Percentiles rank a stretch among this genome's conserved stretches.
These are phyloP conservation scores for Tylopilus cervinicoccineus DNA, from an alignment of 768 basidiomycete species.

Conservation along the genomic window DNA sequence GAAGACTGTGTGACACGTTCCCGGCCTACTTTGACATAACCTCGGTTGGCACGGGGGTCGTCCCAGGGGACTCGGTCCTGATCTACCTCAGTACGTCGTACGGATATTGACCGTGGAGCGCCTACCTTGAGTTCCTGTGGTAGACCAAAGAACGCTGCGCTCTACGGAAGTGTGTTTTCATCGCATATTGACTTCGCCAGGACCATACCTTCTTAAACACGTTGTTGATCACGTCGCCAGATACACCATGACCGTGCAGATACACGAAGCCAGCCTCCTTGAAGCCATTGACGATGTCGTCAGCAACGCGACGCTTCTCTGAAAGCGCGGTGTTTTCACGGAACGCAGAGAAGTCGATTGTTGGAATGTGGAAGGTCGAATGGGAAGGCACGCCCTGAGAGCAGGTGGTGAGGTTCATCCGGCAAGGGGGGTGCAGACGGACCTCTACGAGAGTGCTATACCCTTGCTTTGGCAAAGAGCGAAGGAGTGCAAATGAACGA, in stretches of 20 bases:
- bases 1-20: conserved; percentile 77
- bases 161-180: conserved; percentile 41
- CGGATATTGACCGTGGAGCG: neutral
- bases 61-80: conserved; percentile 73
- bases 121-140: conserved; percentile 58
- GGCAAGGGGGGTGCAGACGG: neutral
- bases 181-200: conserved; percentile 5
- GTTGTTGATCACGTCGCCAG: conserved; percentile 48
- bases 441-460: conserved; percentile 28
- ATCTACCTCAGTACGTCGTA: neutral
- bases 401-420: conserved; percentile 4
- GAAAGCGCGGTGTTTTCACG: conserved; percentile 42
- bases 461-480: conserved; percentile 7
- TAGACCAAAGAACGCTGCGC: conserved; percentile 69
- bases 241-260: conserved; percentile 68
- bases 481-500: conserved; percentile 13
- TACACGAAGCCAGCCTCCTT: conserved; percentile 82
- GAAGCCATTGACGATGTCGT: conserved; percentile 70
- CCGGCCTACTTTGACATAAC: conserved; percentile 76
- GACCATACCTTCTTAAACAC: conserved; percentile 60
- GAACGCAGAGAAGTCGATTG: conserved; percentile 76
- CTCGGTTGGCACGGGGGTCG: conserved; percentile 81
- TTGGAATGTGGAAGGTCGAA: conserved; percentile 58
- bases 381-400: conserved; percentile 35
- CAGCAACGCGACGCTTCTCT: conserved; percentile 61